Evolutionary conservation across 805 yeast genomes (phyloP).

Genomic region (Yarrowia divulgata): DNA sequence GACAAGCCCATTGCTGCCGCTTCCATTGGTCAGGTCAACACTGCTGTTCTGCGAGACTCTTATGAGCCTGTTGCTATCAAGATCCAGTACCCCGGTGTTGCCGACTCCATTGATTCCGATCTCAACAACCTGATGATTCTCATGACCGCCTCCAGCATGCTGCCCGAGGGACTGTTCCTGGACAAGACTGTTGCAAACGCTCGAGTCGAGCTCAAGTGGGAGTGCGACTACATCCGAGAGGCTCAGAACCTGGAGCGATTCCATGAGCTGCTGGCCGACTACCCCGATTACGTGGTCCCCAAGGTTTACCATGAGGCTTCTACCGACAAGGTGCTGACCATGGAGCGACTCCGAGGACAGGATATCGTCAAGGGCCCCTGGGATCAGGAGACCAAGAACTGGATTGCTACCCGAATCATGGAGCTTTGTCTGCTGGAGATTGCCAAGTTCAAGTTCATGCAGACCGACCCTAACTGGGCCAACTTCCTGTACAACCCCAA

Average conservation of each 20-base stretch:
- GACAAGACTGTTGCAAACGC: constrained; percentile 95
- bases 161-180: constrained; percentile 90
- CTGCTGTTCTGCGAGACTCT: constrained; percentile 67
- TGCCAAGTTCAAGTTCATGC: constrained; percentile 88
- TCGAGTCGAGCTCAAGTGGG: constrained; percentile 93
- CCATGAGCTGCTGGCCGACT: constrained; percentile 64
- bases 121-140: constrained; percentile 82
- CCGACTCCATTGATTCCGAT: constrained; percentile 91
- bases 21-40: constrained; percentile 95
- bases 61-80: constrained; percentile 83
- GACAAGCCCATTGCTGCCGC: constrained; percentile 96
- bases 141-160: constrained; percentile 80
- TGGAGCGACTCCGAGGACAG: constrained; percentile 84
- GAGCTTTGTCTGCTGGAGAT: constrained; percentile 85
- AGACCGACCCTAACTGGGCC: constrained; percentile 99
- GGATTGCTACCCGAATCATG: constrained; percentile 87
- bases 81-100: constrained; percentile 97
- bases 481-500: constrained; percentile 82
- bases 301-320: constrained; percentile 76
- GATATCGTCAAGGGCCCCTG: constrained; percentile 79
- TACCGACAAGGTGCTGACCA: constrained; percentile 83
- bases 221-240: constrained; percentile 93
- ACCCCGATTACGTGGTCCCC: constrained; percentile 78
- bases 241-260: constrained; percentile 78
- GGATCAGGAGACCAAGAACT: constrained; percentile 75